Base-by-base conservation (phyloP, 208 protist genomes). In the Acanthamoeba culbertsoni region DNA sequence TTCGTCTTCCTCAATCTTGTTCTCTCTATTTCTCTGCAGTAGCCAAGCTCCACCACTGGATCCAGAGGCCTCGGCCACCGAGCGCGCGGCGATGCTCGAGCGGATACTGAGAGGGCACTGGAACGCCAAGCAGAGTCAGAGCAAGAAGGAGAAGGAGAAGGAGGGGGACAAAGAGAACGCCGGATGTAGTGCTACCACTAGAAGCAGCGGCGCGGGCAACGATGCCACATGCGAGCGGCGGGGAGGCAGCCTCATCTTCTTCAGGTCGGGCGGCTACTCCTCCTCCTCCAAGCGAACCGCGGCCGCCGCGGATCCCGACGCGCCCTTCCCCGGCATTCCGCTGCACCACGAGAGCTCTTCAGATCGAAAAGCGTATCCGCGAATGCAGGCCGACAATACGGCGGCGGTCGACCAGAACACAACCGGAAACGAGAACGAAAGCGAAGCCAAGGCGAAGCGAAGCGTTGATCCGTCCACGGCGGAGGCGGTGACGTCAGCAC, bases 241-340 rank as follows among this genome's bases (percentile, higher is more conserved):
- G 40, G 43, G 40, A 18, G 20, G 40, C 68, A 79, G 68, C 40
- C 68, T 33, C 37, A 48, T 79, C 40, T 79, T 79, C 68, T 79
- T 79, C 40, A 0, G 68, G 42, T 31, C 68, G 62, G 31, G 23
- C 28, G 18, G 23, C 31, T 42, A n/a, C 10, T 10, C 62, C 8
- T 42, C 16, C 28, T 31, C 62, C 6, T 42, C 40, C 62, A 71
- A 79, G 42, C 68, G 68, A 7, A 4, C 33, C 28, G 18, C 18
- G 26, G 7, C 48, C 12, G 68, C 40, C 33, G 68, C 40, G 14
- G 6, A 20, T 7, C 20, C 8, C 65, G 59, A 68, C 20, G 23
- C 68, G 16, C 68, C 68, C 16, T 79, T 79, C n/a, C 68, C 68
- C 68, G 68, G 68, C 40, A 79, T 79, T 51, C 68, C 68, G 35